A percentile compares a stretch with the other conserved stretches of the same genome.
phyloP scores from a whole-genome alignment of 768 basidiomycete genomes.

The Pisolithus albus region DNA sequence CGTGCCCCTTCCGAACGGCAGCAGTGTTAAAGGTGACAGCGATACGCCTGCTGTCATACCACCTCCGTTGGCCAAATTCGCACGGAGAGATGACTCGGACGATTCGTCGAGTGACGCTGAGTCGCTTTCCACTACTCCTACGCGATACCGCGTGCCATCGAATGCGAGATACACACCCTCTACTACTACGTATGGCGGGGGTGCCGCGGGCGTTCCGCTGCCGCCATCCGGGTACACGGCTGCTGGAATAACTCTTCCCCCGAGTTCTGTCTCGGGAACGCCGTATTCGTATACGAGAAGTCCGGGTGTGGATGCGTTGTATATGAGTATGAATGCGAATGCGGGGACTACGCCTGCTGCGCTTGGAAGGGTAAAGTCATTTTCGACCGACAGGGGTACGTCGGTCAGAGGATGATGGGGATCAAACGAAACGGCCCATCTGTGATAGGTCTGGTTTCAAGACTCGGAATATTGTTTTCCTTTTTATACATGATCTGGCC shows the following conservation, averaged over 20 bases:
- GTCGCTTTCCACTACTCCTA: slow-evolving; percentile 29
- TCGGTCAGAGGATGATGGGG: background rate
- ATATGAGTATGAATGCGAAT: slow-evolving; percentile 9
- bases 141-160: slow-evolving; percentile 18
- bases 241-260: slow-evolving; percentile 4
- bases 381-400: slow-evolving; percentile 12
- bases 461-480: too few species aligned
- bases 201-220: slow-evolving; percentile 9
- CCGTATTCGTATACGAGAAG: slow-evolving; percentile 15
- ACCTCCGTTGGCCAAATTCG: slow-evolving; percentile 17
- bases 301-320: slow-evolving; percentile 8
- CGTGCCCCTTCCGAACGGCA: background rate
- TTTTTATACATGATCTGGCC: too few species aligned
- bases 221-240: slow-evolving; percentile 11
- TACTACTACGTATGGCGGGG: slow-evolving; percentile 6
- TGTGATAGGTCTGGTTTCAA: too few species aligned
- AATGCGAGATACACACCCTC: background rate
- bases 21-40: background rate
- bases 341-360: slow-evolving; percentile 18
- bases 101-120: slow-evolving; percentile 29
- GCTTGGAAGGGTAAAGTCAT: slow-evolving; percentile 16
- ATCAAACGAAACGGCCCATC: too few species aligned
- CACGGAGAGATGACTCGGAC: slow-evolving; percentile 17
- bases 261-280: slow-evolving; percentile 9
- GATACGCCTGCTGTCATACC: slow-evolving; percentile 22